Evolutionary conservation across 1,284 basidiomycete genomes (phyloP).

Genomic region (Leucoagaricus sp.): DNA sequence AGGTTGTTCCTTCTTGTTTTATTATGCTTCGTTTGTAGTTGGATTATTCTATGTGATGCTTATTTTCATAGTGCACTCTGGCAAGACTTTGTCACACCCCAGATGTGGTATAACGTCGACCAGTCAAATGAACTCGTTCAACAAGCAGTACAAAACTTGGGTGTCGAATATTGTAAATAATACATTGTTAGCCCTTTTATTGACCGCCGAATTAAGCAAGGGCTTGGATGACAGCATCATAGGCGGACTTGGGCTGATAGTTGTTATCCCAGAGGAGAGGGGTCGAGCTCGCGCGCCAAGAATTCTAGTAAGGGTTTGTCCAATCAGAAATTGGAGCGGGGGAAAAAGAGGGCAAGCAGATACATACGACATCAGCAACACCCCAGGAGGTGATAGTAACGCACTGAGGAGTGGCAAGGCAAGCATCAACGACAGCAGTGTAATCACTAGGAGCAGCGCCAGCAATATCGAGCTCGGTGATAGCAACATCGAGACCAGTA

Average conservation of each 20-base stretch:
- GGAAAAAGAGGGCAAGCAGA: background rate
- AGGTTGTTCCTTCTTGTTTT: background rate
- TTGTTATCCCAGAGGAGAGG: constrained; percentile 42
- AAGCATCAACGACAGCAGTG: constrained; percentile 46
- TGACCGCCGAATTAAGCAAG: background rate
- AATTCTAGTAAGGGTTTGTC: constrained; percentile 26
- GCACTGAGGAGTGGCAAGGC: constrained; percentile 43
- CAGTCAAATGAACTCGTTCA: too few relatives aligned
- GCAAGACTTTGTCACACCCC: too few relatives aligned
- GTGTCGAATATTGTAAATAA: background rate
- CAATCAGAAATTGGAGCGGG: background rate
- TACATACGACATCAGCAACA: constrained; percentile 44
- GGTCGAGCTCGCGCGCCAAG: constrained; percentile 36
- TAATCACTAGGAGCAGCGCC: constrained; percentile 42
- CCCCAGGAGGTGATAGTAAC: constrained; percentile 52
- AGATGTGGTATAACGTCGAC: too few relatives aligned
- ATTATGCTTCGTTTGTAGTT: background rate
- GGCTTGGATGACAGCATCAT: constrained; percentile 26
- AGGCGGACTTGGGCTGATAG: constrained; percentile 20
- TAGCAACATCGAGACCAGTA: constrained; percentile 53
- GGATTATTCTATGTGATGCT: background rate
- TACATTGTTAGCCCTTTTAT: background rate
- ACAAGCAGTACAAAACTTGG: too few relatives aligned
- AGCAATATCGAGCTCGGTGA: constrained; percentile 45
- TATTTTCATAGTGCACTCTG: background rate